Conservation (phyloP, 192 early-diverging fungal genomes). For the Funneliformis geosporum region DNA sequence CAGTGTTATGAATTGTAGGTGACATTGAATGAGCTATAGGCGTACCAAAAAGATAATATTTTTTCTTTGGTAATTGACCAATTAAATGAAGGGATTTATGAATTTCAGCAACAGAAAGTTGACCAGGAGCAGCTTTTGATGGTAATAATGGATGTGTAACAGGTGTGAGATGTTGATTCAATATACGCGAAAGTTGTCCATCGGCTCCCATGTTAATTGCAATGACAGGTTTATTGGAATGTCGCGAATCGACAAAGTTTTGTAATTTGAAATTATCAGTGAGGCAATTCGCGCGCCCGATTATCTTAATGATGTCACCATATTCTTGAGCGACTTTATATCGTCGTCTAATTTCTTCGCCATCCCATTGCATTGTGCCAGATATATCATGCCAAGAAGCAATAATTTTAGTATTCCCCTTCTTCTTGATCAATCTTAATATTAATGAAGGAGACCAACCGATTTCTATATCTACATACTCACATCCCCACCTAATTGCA, state of each 20-base stretch:
- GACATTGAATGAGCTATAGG: constrained; percentile 91
- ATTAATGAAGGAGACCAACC: constrained; percentile 42
- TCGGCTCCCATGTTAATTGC: constrained; percentile 90
- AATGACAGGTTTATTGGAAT: constrained; percentile 71
- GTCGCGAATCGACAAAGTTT: constrained; percentile 55
- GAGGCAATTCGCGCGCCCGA: constrained; percentile 74
- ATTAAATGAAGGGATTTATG: constrained; percentile 64
- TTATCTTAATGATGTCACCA: constrained; percentile 91
- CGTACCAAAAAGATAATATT: constrained; percentile 85
- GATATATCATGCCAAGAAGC: constrained; percentile 89
- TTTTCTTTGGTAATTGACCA: constrained; percentile 67
- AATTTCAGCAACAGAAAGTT: constrained; percentile 83
- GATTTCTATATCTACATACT: constrained; percentile 91
- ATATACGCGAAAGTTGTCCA: constrained; percentile 88
- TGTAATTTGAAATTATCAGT: constrained; percentile 84
- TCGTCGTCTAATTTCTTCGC: constrained; percentile 51
- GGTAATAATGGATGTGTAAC: constrained; percentile 87
- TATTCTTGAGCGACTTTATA: constrained; percentile 58
- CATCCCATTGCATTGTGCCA: constrained; percentile 65
- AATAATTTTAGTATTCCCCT: constrained; percentile 69
- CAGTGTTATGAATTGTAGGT: constrained; percentile 91
- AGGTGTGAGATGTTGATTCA: constrained; percentile 91
- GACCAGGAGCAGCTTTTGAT: constrained; percentile 87
- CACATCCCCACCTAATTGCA: constrained; percentile 86
- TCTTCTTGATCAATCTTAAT: constrained; percentile 54